These are phyloP conservation scores for Gnetum montanum DNA, from an alignment of 75 land plant species.

Conservation along the genomic window DNA sequence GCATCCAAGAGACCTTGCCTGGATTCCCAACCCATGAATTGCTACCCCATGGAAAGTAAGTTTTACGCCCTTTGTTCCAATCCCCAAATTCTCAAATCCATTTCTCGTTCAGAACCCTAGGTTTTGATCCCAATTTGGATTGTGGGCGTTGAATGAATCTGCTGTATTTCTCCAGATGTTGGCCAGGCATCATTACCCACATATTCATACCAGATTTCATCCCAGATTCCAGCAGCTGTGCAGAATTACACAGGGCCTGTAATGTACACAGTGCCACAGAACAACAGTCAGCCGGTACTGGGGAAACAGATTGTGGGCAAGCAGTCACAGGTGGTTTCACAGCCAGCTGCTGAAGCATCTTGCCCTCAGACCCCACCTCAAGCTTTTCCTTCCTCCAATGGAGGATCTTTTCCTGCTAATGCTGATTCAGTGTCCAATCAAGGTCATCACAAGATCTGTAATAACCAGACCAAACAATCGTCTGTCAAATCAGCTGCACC, in stretches of 20 bases:
- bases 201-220: not conserved
- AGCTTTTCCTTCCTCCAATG: not conserved
- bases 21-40: not conserved
- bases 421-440: not conserved
- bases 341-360: conserved; percentile 1
- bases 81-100: not conserved
- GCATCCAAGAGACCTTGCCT: not conserved
- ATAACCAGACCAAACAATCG: not conserved
- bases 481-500: not conserved
- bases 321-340: not conserved
- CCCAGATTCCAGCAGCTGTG: not conserved
- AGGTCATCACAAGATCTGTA: not conserved
- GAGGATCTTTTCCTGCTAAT: not conserved
- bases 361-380: conserved; percentile 4
- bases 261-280: not conserved
- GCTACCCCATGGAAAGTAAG: conserved; percentile 1
- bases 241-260: not conserved
- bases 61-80: not conserved
- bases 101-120: not conserved
- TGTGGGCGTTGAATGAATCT: not conserved
- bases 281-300: conserved; percentile 3
- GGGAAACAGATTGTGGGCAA: not conserved
- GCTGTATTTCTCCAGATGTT: not conserved
- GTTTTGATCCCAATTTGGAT: not conserved
- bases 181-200: not conserved